Conservation (phyloP, 2,329 filamentous ascomycete genomes). For the Phyllosticta capitalensis region DNA sequence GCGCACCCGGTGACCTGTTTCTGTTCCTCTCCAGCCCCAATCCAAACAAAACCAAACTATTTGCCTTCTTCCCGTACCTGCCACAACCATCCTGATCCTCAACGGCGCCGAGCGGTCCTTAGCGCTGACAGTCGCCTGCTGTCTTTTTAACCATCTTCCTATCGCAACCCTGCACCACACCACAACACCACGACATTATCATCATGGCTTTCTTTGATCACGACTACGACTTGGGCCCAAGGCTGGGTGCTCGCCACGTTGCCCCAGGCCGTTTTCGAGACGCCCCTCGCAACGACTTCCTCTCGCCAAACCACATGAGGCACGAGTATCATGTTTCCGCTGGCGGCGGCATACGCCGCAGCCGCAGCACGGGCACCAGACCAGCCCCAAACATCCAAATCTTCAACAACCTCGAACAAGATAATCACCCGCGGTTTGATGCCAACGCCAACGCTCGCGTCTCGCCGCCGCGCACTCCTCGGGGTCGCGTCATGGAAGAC, state of each 20-base stretch:
- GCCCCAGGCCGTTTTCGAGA: constrained; percentile 7
- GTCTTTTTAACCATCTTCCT: neutral
- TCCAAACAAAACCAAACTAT: neutral
- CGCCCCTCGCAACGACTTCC: constrained; percentile 20
- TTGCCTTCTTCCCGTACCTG: neutral
- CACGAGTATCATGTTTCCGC: constrained; percentile 11
- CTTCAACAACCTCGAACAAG: constrained; percentile 34
- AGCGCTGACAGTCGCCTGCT: constrained; percentile 2
- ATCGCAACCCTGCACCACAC: neutral
- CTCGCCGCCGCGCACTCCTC: constrained; percentile 16
- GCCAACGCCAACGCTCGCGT: constrained; percentile 25
- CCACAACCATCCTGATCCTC: neutral
- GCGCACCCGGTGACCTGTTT: constrained; percentile 3
- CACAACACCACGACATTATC: neutral
- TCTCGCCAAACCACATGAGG: constrained; percentile 19
- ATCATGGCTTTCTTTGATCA: constrained; percentile 3
- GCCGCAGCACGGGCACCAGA: constrained; percentile 34
- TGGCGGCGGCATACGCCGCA: constrained; percentile 31
- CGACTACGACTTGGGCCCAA: constrained; percentile 1
- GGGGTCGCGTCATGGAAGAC: constrained; percentile 21
- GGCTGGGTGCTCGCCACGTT: neutral
- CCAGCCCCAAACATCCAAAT: constrained; percentile 38
- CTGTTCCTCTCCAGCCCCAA: constrained; percentile 4
- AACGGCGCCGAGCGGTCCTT: neutral
- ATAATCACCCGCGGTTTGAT: constrained; percentile 26